These are phyloP conservation scores for Melocanna baccifera DNA, from an alignment of 176 grass and related monocot genomes.

Conservation along the genomic window DNA sequence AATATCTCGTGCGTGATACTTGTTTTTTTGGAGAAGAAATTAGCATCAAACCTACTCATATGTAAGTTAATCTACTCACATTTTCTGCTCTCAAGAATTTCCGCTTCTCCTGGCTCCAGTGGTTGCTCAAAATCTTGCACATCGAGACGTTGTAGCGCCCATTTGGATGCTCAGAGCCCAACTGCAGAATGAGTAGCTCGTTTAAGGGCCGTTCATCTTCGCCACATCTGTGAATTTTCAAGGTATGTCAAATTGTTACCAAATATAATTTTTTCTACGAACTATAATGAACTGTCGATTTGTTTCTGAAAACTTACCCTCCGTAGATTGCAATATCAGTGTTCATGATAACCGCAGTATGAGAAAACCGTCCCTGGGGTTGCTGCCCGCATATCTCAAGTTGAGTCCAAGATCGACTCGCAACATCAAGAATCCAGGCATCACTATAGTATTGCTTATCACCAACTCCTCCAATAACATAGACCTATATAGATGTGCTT, in stretches of 20 bases:
- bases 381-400: conserved; percentile 81
- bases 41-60: neutral
- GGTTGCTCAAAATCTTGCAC: conserved; percentile 92
- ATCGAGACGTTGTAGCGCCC: conserved; percentile 87
- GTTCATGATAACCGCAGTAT: conserved; percentile 66
- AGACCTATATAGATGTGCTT: conserved; percentile 43
- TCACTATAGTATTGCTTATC: conserved; percentile 97
- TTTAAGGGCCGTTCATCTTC: conserved; percentile 93
- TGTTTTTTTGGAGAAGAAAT: neutral
- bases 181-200: conserved; percentile 82
- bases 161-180: conserved; percentile 93
- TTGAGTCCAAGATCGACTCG: conserved; percentile 58
- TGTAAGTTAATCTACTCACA: conserved; percentile 26
- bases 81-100: conserved; percentile 64
- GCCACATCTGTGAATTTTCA: conserved; percentile 58
- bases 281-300: neutral
- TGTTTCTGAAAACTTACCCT: conserved; percentile 53
- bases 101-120: conserved; percentile 85
- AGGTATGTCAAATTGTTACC: neutral
- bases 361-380: conserved; percentile 90
- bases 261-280: neutral
- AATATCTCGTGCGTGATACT: conserved; percentile 7
- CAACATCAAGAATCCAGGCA: conserved; percentile 87
- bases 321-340: conserved; percentile 88
- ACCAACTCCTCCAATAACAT: conserved; percentile 90